Evolutionary conservation across 2,329 filamentous ascomycete genomes (phyloP).

Genomic region (Colletotrichum tropicicola): DNA sequence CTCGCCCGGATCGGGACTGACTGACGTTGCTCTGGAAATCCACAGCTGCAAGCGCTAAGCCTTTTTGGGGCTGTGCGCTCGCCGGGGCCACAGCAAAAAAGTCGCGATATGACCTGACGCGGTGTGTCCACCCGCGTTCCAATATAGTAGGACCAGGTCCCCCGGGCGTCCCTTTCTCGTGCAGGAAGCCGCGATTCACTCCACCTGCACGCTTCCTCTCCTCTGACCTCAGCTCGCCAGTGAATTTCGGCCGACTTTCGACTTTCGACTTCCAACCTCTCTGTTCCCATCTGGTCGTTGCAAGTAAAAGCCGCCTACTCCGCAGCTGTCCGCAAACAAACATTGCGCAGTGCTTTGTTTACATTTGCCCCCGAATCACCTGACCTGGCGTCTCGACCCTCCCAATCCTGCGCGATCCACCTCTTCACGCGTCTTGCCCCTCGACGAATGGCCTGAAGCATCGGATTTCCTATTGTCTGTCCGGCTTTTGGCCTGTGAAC

Average conservation of each 20-base stretch:
- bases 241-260: constrained; percentile 9
- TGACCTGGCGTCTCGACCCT: constrained; percentile 22
- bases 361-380: constrained; percentile 27
- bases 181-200: constrained; percentile 29
- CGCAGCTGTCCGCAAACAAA: neutral
- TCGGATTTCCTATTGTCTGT: neutral
- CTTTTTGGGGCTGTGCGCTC: neutral
- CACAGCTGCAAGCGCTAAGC: neutral
- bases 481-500: constrained; percentile 16
- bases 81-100: constrained; percentile 10
- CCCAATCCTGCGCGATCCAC: constrained; percentile 3
- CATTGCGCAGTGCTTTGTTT: constrained; percentile 25
- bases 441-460: constrained; percentile 22
- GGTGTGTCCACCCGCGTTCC: constrained; percentile 25
- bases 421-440: constrained; percentile 13
- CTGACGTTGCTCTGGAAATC: constrained; percentile 29
- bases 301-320: neutral
- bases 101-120: constrained; percentile 28
- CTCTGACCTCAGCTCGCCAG: constrained; percentile 11
- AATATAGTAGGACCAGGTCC: constrained; percentile 27
- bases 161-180: constrained; percentile 26
- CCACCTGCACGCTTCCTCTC: constrained; percentile 25
- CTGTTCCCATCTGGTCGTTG: neutral
- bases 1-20: neutral
- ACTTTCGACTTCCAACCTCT: neutral